Percentiles rank a stretch among this genome's conserved stretches.
These are phyloP conservation scores for Aspergillus awamori DNA, from an alignment of 2,329 filamentous ascomycete species.

Conservation along the genomic window DNA sequence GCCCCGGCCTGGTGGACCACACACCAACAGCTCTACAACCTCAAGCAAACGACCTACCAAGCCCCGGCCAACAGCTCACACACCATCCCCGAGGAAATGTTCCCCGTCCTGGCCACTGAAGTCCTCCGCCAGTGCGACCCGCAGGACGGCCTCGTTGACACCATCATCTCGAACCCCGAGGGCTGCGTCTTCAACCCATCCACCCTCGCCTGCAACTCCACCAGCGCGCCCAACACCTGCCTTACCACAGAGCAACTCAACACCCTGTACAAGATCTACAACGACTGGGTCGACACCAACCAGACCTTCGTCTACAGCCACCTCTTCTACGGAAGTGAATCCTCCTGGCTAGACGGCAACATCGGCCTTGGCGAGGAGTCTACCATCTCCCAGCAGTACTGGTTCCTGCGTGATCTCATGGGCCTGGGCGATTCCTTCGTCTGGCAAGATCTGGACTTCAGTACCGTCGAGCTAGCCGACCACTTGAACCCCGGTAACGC, in stretches of 20 bases:
- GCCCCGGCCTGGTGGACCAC: conserved; percentile 3
- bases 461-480: neutral
- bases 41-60: neutral
- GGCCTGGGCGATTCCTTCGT: neutral
- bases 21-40: conserved; percentile 1
- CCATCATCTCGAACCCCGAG: neutral
- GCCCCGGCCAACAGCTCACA: neutral
- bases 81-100: neutral
- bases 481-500: neutral
- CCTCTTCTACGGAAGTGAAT: neutral
- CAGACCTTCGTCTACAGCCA: conserved; percentile 3
- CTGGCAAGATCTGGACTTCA: neutral
- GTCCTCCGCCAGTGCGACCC: neutral
- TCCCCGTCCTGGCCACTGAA: neutral
- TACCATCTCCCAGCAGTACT: neutral
- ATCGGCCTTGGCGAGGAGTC: neutral
- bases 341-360: neutral
- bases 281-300: conserved; percentile 1
- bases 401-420: neutral
- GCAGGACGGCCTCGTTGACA: neutral
- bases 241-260: neutral
- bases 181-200: neutral
- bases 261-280: neutral
- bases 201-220: neutral
- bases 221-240: neutral